A percentile compares a stretch with the other conserved stretches of the same genome.
Evolutionary conservation across 2,329 filamentous ascomycete species (phyloP).

Genomic region (Cordyceps farinosa): DNA sequence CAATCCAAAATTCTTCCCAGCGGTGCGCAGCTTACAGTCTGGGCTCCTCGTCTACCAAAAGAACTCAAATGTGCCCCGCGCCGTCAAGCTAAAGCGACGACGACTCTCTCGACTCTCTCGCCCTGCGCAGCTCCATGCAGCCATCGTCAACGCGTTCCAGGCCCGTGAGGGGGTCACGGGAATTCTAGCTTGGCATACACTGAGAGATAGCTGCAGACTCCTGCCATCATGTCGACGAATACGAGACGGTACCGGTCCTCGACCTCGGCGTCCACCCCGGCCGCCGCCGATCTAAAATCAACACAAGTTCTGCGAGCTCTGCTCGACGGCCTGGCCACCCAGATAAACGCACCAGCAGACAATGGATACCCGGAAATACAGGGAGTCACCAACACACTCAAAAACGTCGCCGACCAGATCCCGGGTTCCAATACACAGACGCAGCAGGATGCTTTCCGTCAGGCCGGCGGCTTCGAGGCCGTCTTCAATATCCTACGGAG

Average conservation of each 20-base stretch:
- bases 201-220: not conserved
- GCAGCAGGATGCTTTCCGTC: conserved; percentile 77
- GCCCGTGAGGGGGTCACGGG: conserved; percentile 12
- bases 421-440: conserved; percentile 46
- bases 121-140: conserved; percentile 9
- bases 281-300: conserved; percentile 53
- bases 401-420: conserved; percentile 63
- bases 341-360: conserved; percentile 30
- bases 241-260: conserved; percentile 61
- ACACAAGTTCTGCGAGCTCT: conserved; percentile 55
- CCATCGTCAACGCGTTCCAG: conserved; percentile 2
- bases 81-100: conserved; percentile 7
- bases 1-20: too few species aligned
- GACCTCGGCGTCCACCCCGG: conserved; percentile 56
- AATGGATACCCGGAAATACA: conserved; percentile 47
- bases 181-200: conserved; percentile 1
- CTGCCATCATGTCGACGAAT: conserved; percentile 45
- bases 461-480: conserved; percentile 72
- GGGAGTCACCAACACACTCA: conserved; percentile 53
- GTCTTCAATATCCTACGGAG: conserved; percentile 66
- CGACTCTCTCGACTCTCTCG: not conserved
- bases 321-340: conserved; percentile 44
- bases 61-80: conserved; percentile 16
- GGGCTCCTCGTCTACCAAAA: not conserved
- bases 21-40: not conserved